Evolutionary conservation across 345 rosid species (phyloP).

Genomic region (Boechera divaricarpa): DNA sequence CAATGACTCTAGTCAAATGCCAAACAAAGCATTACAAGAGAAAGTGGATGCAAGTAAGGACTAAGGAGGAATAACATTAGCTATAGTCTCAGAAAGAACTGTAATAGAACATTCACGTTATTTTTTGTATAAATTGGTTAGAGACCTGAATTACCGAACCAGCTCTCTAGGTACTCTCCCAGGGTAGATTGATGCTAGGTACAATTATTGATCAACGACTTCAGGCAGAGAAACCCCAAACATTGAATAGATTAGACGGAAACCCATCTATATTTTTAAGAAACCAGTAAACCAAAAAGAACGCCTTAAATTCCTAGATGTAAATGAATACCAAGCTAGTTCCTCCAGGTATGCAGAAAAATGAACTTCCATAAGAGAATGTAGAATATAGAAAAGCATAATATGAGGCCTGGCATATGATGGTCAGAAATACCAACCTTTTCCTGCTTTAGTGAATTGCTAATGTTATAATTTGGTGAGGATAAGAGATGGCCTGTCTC

Average conservation of each 20-base stretch:
- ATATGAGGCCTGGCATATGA: conserved; percentile 20
- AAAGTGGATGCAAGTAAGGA: not conserved
- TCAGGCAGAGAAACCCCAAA: conserved; percentile 28
- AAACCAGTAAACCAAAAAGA: conserved; percentile 28
- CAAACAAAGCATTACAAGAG: conserved; percentile 26
- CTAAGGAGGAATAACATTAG: conserved; percentile 15
- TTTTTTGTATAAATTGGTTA: conserved; percentile 10
- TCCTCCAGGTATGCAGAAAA: conserved; percentile 22
- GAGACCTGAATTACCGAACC: conserved; percentile 2
- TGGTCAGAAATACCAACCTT: conserved; percentile 56
- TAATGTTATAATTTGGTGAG: conserved; percentile 49
- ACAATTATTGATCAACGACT: conserved; percentile 18
- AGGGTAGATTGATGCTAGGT: conserved; percentile 6
- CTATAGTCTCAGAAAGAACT: conserved; percentile 19
- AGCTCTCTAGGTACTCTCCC: not conserved
- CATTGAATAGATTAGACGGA: conserved; percentile 4
- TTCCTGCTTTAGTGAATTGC: conserved; percentile 51
- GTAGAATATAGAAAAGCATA: conserved; percentile 17
- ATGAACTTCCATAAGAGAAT: conserved; percentile 27
- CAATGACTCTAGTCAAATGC: conserved; percentile 21
- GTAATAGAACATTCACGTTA: conserved; percentile 16
- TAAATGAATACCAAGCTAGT: conserved; percentile 10
- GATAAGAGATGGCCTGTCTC: conserved; percentile 55
- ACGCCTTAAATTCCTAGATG: conserved; percentile 24
- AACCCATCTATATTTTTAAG: conserved; percentile 10